Conservation (phyloP, 768 basidiomycete genomes). For the Jaapia argillacea region DNA sequence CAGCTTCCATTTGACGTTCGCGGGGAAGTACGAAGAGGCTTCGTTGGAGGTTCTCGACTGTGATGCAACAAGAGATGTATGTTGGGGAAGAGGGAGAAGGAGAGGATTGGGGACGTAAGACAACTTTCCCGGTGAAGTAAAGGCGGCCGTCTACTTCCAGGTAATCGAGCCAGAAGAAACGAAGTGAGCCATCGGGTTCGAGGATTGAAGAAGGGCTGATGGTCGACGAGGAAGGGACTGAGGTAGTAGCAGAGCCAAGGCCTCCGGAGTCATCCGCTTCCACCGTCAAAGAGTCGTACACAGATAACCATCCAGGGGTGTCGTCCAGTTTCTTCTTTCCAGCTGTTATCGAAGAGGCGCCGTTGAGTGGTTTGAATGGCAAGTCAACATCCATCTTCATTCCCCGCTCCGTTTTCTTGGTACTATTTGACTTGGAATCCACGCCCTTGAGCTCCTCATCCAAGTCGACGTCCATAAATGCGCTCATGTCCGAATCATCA, state of each 20-base stretch:
- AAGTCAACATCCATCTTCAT: slow-evolving; percentile 10
- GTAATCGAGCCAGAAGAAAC: slow-evolving; percentile 96
- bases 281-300: slow-evolving; percentile 64
- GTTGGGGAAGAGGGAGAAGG: slow-evolving; percentile 25
- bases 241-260: slow-evolving; percentile 20
- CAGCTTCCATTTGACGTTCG: slow-evolving; percentile 43
- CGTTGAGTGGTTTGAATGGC: slow-evolving; percentile 14
- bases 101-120: slow-evolving; percentile 51
- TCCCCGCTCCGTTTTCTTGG: slow-evolving; percentile 9
- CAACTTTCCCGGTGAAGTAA: slow-evolving; percentile 86
- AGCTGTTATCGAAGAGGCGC: slow-evolving; percentile 8
- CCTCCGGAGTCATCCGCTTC: slow-evolving; percentile 53
- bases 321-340: slow-evolving; percentile 37
- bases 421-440: no score
- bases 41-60: slow-evolving; percentile 76
- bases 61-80: slow-evolving; percentile 83
- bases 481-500: slow-evolving; percentile 51
- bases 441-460: slow-evolving; percentile 28
- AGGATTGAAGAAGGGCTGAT: slow-evolving; percentile 42
- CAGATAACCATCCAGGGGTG: slow-evolving; percentile 58
- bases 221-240: slow-evolving; percentile 13
- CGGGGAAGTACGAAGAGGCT: slow-evolving; percentile 89
- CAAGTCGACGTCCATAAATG: slow-evolving; percentile 50
- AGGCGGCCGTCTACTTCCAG: slow-evolving; percentile 79
- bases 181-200: slow-evolving; percentile 76